Evolutionary conservation across 1,284 basidiomycete species (phyloP).

Genomic region (Phaffia rhodozyma): DNA sequence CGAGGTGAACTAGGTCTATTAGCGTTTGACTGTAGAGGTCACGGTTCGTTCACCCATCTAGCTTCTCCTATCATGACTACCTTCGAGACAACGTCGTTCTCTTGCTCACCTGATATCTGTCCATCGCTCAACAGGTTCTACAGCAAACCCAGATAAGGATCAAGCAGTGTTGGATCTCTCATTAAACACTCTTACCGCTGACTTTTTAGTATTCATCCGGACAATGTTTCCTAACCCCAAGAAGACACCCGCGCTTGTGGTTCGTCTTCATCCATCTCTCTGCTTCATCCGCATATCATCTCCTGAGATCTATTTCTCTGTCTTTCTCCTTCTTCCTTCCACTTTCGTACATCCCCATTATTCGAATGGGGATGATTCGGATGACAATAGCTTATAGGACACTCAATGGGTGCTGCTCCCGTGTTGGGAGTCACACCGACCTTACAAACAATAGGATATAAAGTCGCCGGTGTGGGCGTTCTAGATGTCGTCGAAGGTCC

Average conservation of each 20-base stretch:
- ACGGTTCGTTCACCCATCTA: slow-evolving; percentile 49
- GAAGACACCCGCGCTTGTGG: slow-evolving; percentile 57
- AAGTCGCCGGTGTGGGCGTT: slow-evolving; percentile 69
- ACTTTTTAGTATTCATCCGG: slow-evolving; percentile 56
- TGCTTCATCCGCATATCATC: background rate
- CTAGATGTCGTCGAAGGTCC: slow-evolving; percentile 92
- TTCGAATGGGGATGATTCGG: slow-evolving; percentile 16
- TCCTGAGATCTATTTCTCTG: background rate
- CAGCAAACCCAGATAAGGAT: background rate
- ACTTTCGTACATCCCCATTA: slow-evolving; percentile 15
- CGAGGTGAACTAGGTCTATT: slow-evolving; percentile 71
- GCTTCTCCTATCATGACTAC: slow-evolving; percentile 36
- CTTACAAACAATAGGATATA: slow-evolving; percentile 55
- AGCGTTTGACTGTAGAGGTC: slow-evolving; percentile 71
- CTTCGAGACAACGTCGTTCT: slow-evolving; percentile 40
- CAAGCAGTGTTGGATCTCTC: slow-evolving; percentile 49
- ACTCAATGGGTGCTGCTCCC: slow-evolving; percentile 85
- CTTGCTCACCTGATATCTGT: background rate
- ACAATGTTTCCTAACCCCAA: slow-evolving; percentile 55
- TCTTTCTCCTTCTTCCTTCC: slow-evolving; percentile 24
- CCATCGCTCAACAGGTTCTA: background rate
- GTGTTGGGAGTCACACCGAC: slow-evolving; percentile 56
- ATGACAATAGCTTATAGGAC: slow-evolving; percentile 57
- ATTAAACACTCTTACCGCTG: slow-evolving; percentile 54
- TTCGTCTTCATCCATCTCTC: slow-evolving; percentile 34